Percentiles rank a stretch among this genome's conserved stretches.
Conservation (phyloP, 495 filamentous ascomycete genomes). For the Neurospora africana region DNA sequence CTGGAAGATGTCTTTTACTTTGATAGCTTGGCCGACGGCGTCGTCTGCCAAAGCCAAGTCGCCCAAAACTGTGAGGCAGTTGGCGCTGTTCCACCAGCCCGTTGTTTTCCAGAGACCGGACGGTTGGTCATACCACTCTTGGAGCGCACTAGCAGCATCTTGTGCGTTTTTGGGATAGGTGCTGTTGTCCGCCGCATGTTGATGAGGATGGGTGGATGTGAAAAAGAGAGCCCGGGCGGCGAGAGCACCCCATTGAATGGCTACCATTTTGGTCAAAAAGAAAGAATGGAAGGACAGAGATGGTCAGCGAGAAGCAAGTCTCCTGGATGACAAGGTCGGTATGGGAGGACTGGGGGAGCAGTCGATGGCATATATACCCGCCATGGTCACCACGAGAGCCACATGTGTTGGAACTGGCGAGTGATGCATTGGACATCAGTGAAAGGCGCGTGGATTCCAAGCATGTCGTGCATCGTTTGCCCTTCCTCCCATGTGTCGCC, state of each 20-base stretch:
- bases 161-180: constrained; percentile 32
- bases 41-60: constrained; percentile 43
- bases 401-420: neutral
- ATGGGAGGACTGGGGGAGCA: neutral
- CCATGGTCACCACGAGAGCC: neutral
- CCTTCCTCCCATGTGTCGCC: neutral
- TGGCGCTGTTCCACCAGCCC: constrained; percentile 73
- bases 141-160: constrained; percentile 39
- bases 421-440: neutral
- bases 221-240: constrained; percentile 29
- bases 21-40: constrained; percentile 16
- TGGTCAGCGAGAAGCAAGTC: neutral
- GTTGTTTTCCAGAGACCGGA: constrained; percentile 56
- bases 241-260: constrained; percentile 23
- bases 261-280: constrained; percentile 15
- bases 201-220: constrained; percentile 18
- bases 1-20: constrained; percentile 27
- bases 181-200: constrained; percentile 2
- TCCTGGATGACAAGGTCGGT: neutral
- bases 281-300: neutral
- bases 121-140: constrained; percentile 50
- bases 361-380: neutral
- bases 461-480: neutral
- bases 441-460: neutral
- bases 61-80: constrained; percentile 51